Conservation (phyloP, 257 asterid genomes). For the Solanum etuberosum region DNA sequence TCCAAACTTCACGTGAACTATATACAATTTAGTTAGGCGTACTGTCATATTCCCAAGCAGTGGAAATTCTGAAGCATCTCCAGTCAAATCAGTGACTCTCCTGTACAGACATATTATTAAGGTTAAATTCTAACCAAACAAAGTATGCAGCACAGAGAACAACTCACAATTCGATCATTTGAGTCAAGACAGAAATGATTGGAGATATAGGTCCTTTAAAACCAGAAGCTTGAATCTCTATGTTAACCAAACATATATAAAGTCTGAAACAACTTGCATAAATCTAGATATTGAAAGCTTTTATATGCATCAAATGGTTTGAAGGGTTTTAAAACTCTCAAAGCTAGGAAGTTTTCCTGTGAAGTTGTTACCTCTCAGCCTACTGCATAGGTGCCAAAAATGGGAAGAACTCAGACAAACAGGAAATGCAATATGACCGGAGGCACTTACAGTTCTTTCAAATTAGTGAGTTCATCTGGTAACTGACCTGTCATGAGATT, state of each 20-base stretch:
- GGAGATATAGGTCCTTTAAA: neutral
- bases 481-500: neutral
- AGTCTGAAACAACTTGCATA: neutral
- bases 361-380: conserved; percentile 3
- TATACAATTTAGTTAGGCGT: neutral
- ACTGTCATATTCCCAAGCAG: neutral
- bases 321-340: neutral
- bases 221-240: conserved; percentile 5
- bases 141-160: neutral
- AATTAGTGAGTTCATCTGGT: neutral
- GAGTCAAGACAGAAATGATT: neutral
- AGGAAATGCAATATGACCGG: neutral
- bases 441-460: neutral
- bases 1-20: neutral
- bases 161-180: neutral
- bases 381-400: neutral
- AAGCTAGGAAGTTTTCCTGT: conserved; percentile 8
- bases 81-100: neutral
- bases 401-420: neutral
- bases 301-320: neutral
- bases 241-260: neutral
- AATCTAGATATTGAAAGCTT: neutral
- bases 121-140: neutral
- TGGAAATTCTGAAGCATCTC: conserved; percentile 2
- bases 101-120: neutral